phyloP scores from a whole-genome alignment of 768 basidiomycete species.

The Russula compacta region DNA sequence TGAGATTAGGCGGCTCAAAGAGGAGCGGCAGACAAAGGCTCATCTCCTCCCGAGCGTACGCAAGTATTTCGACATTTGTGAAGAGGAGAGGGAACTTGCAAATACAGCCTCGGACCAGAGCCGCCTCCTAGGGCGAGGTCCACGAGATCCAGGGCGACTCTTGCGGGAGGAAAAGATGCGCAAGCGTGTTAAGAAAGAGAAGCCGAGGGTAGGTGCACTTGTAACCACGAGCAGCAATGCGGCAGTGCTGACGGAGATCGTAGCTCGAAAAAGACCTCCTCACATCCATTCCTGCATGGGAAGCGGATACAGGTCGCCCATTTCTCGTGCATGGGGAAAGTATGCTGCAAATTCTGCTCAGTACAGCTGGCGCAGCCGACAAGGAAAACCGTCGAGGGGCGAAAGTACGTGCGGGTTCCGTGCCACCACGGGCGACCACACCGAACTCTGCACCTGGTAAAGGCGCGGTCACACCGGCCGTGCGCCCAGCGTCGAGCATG shows the following conservation, averaged over 20 bases:
- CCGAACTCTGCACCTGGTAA: slow-evolving; percentile 31
- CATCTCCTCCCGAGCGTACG: slow-evolving; percentile 65
- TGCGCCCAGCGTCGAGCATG: slow-evolving; percentile 44
- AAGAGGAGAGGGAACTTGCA: slow-evolving; percentile 83
- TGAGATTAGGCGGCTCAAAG: slow-evolving; percentile 72
- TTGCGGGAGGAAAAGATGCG: slow-evolving; percentile 96
- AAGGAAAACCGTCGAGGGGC: slow-evolving; percentile 58
- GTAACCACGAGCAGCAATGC: not conserved
- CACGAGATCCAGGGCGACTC: slow-evolving; percentile 76
- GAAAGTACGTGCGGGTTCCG: slow-evolving; percentile 40
- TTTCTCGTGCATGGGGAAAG: slow-evolving; percentile 84
- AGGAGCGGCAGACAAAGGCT: slow-evolving; percentile 72
- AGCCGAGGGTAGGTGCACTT: slow-evolving; percentile 64
- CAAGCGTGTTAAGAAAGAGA: slow-evolving; percentile 86
- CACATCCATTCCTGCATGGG: slow-evolving; percentile 74
- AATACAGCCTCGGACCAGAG: slow-evolving; percentile 73
- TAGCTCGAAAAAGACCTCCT: slow-evolving; percentile 89
- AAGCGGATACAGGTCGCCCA: slow-evolving; percentile 56
- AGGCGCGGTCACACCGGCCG: slow-evolving; percentile 54
- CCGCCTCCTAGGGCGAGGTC: slow-evolving; percentile 70
- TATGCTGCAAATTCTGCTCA: slow-evolving; percentile 70
- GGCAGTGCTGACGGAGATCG: not conserved
- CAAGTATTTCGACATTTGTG: slow-evolving; percentile 87
- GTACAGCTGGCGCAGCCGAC: slow-evolving; percentile 51
- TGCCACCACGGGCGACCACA: slow-evolving; percentile 54